Evolutionary conservation across 306 rosid species (phyloP).

Genomic region (Trichosanthes truncata): DNA sequence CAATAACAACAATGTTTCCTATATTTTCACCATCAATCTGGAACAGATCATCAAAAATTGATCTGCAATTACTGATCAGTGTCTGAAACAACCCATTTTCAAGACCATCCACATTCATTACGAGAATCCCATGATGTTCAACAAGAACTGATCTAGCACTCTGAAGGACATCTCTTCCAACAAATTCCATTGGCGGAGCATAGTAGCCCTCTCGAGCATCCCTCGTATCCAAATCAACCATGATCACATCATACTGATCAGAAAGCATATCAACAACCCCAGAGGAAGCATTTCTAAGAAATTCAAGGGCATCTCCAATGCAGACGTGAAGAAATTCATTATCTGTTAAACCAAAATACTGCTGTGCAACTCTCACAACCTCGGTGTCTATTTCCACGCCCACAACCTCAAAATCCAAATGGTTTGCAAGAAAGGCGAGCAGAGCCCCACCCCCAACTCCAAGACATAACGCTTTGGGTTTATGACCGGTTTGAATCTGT

Average conservation of each 20-base stretch:
- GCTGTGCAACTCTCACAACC: slow-evolving; percentile 47
- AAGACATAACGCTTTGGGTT: slow-evolving; percentile 62
- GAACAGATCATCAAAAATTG: slow-evolving; percentile 44
- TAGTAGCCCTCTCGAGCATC: no score
- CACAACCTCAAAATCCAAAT: slow-evolving; percentile 49
- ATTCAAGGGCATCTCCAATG: slow-evolving; percentile 45
- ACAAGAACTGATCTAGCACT: slow-evolving; percentile 43
- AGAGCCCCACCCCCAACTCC: slow-evolving; percentile 95
- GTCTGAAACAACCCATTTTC: slow-evolving; percentile 29
- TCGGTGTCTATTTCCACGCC: slow-evolving; percentile 58
- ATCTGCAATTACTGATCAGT: slow-evolving; percentile 24
- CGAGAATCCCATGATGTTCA: slow-evolving; percentile 42
- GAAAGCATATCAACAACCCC: slow-evolving; percentile 2
- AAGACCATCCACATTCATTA: slow-evolving; percentile 51
- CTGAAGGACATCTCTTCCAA: slow-evolving; percentile 35
- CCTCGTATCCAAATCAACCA: slow-evolving; percentile 85
- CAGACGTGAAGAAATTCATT: slow-evolving; percentile 25
- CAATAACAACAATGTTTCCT: slow-evolving; percentile 62
- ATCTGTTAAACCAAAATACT: slow-evolving; percentile 52
- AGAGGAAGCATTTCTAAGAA: no score
- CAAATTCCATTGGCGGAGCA: no score
- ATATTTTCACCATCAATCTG: slow-evolving; percentile 56
- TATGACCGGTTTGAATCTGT: slow-evolving; percentile 28
- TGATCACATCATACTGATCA: slow-evolving; percentile 42
- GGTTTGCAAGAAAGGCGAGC: slow-evolving; percentile 38